These are phyloP conservation scores for Elaeagnus macrophylla DNA, from an alignment of 306 rosid species.

Conservation along the genomic window DNA sequence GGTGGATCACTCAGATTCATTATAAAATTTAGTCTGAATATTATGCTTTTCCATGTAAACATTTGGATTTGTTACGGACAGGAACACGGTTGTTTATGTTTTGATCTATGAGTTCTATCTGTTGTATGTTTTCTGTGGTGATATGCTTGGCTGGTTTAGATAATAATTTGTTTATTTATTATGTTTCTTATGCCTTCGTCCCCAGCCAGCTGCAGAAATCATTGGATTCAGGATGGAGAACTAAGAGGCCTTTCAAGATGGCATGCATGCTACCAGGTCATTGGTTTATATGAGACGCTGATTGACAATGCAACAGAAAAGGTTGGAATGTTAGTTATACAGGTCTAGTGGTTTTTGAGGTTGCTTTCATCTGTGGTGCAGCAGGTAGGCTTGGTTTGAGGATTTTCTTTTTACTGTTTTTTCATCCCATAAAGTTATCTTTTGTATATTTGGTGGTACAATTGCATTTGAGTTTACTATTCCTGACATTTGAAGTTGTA, in stretches of 20 bases:
- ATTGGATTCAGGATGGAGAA: constrained; percentile 91
- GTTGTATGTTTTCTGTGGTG: constrained; percentile 2
- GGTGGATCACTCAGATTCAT: neutral
- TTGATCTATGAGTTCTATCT: neutral
- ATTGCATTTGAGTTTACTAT: neutral
- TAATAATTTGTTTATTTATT: neutral
- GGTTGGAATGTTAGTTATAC: constrained; percentile 92
- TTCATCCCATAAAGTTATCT: neutral
- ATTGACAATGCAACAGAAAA: constrained; percentile 66
- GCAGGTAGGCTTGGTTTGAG: constrained; percentile 53
- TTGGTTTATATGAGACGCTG: constrained; percentile 85
- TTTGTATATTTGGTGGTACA: constrained; percentile 6
- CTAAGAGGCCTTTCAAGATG: constrained; percentile 90
- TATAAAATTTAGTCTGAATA: neutral
- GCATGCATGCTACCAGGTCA: constrained; percentile 66
- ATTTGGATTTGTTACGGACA: neutral
- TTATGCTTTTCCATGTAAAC: neutral
- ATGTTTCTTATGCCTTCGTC: constrained; percentile 10
- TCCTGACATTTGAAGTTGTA: neutral
- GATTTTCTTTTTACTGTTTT: neutral
- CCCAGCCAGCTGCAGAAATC: constrained; percentile 90
- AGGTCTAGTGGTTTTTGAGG: constrained; percentile 87
- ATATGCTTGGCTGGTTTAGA: neutral
- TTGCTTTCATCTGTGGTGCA: constrained; percentile 84
- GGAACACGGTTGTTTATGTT: neutral